Conservation (phyloP, 2,329 filamentous ascomycete genomes). For the Cordyceps farinosa region DNA sequence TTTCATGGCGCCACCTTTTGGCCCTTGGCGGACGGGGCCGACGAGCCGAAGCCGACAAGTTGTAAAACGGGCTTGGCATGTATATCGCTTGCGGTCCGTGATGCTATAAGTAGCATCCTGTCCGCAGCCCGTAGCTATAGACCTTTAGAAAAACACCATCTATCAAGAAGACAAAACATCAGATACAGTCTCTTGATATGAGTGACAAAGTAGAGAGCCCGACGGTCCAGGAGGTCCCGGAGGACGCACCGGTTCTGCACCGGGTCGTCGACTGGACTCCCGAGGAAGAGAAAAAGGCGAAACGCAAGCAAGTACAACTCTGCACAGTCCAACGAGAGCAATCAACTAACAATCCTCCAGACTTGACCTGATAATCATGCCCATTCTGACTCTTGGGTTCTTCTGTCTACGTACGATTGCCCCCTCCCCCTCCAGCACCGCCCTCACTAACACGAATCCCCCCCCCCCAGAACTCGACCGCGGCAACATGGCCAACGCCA, state of each 20-base stretch:
- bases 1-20: no score
- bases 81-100: no score
- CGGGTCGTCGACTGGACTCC: slow-evolving; percentile 26
- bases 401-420: slow-evolving; percentile 38
- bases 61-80: no score
- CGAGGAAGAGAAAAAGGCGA: slow-evolving; percentile 29
- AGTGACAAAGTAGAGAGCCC: background rate
- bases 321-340: background rate
- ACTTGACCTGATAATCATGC: slow-evolving; percentile 41
- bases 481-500: slow-evolving; percentile 42
- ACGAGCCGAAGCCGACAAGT: no score
- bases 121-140: no score
- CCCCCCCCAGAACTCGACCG: slow-evolving; percentile 27
- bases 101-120: background rate
- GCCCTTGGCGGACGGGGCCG: no score
- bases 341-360: slow-evolving; percentile 21
- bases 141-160: no score
- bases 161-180: background rate
- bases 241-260: slow-evolving; percentile 20
- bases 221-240: slow-evolving; percentile 2
- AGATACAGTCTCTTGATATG: background rate
- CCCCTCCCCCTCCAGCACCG: background rate
- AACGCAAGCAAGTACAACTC: slow-evolving; percentile 26
- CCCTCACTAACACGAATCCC: background rate
- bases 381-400: slow-evolving; percentile 39